Conservation (phyloP, 225 moss, liverwort and hornwort genomes). For the Climacium dendroides region DNA sequence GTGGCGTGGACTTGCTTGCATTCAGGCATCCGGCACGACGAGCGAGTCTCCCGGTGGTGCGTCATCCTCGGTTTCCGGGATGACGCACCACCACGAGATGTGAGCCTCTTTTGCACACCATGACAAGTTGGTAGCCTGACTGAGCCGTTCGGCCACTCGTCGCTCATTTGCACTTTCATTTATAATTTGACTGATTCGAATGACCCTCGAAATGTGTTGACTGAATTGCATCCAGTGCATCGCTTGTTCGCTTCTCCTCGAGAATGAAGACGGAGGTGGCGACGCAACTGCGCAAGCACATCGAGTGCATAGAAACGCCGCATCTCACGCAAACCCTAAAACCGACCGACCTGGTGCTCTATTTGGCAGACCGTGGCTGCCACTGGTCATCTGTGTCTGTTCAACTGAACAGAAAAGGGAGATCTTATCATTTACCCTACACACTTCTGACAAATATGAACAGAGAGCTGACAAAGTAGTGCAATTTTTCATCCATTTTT, state of each 20-base stretch:
- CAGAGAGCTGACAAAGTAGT: not conserved
- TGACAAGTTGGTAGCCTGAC: not conserved
- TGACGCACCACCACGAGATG: not conserved
- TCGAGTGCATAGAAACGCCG: not conserved
- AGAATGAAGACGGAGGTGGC: not conserved
- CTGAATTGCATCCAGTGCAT: not conserved
- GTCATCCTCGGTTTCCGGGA: not conserved
- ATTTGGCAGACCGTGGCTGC: no score
- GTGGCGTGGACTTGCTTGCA: not conserved
- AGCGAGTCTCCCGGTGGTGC: not conserved
- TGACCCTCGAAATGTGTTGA: not conserved
- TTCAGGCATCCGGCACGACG: not conserved
- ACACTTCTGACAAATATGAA: not conserved
- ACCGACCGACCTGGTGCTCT: not conserved
- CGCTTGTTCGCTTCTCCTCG: not conserved
- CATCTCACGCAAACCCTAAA: not conserved
- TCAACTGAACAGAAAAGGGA: not conserved
- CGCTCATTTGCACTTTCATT: not conserved
- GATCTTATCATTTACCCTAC: not conserved
- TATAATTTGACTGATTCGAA: not conserved
- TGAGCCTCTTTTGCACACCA: not conserved
- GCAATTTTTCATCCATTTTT: not conserved
- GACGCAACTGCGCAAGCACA: not conserved
- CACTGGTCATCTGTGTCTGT: not conserved
- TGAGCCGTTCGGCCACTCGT: not conserved